Evolutionary conservation across 176 grass and related monocot genomes (phyloP), one percentile per base, ranked within the genome.

Genomic region (Oryza glaberrima): DNA sequence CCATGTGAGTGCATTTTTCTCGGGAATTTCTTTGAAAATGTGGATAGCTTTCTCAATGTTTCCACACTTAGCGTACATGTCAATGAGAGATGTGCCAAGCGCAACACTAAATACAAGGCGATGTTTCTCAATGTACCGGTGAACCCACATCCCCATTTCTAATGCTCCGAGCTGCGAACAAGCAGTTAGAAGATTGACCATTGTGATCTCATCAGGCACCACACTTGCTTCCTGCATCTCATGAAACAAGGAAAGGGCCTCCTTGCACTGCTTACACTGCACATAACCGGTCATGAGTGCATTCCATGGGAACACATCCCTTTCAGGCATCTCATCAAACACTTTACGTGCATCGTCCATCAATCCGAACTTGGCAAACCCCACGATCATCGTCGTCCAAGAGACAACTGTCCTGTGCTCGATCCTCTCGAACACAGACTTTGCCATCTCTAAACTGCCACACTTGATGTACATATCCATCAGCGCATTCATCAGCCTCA

Each of bases 61-160:
- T 13, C 94, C 90, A 79, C 94, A 97, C 70, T 94, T 94, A 0
- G 92, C 86, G 11, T 97, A 97, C 92, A 97, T 97, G 76, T 97
- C 94, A 74, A 97, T 84, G 26, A 97, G 64, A 90, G 86, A 91
- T 76, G 94, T 94, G 12, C 83, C 81, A 73, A 97, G 79, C 16
- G 86, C 73, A 54, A 86, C 82, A 86, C 80, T 82, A 71, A 94
- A 71, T 17, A 19, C 81, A 19, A 97, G 84, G 25, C 9, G 47
- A 70, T 89, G 48, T 60, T 79, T 90, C 6, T 88, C 70, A 15
- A 90, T 88, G 71, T 88, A 97, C 34, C 63, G 85, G 85, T 94
- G 92, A 67, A 90, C 73, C 92, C 94, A 94, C 81, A 92, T 92
- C 26, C 90, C 92, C 77, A 86, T 93, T 65, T 94, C 92, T 32